phyloP scores from a whole-genome alignment of 768 basidiomycete genomes.

The Serendipita vermifera region DNA sequence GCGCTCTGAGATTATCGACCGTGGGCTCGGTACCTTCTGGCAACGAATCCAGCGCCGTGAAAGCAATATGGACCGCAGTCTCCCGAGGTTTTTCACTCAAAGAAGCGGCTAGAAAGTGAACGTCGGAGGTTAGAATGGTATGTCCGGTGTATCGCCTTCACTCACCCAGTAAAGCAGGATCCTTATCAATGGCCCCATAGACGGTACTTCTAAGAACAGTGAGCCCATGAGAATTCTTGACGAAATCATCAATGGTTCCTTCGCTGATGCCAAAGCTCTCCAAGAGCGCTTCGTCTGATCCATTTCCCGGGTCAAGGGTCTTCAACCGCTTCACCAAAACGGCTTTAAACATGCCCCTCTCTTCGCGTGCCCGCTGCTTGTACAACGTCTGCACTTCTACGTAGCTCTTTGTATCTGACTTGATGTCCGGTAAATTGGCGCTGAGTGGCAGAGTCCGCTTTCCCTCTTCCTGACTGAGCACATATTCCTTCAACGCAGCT shows the following conservation, averaged over 20 bases:
- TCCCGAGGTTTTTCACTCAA: slow-evolving; percentile 37
- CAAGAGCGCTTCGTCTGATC: slow-evolving; percentile 32
- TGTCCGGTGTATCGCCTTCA: slow-evolving; percentile 4
- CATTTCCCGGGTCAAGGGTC: slow-evolving; percentile 25
- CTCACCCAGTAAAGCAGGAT: slow-evolving; percentile 39
- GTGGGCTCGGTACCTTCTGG: slow-evolving; percentile 28
- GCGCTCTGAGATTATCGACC: slow-evolving; percentile 38
- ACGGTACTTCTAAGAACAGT: slow-evolving; percentile 48
- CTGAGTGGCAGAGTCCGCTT: slow-evolving; percentile 66
- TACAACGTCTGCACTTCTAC: slow-evolving; percentile 78
- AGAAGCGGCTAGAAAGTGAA: slow-evolving; percentile 36
- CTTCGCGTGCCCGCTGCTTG: slow-evolving; percentile 58
- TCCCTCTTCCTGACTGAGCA: slow-evolving; percentile 31
- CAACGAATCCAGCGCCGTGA: slow-evolving; percentile 43
- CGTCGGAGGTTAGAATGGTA: too few species aligned
- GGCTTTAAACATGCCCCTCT: slow-evolving; percentile 36
- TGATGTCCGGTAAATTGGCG: slow-evolving; percentile 89
- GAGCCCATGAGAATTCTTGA: slow-evolving; percentile 68
- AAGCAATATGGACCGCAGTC: slow-evolving; percentile 54
- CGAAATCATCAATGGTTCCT: slow-evolving; percentile 48
- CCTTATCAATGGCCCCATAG: slow-evolving; percentile 45
- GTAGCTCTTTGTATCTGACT: slow-evolving; percentile 72
- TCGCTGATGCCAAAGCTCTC: slow-evolving; percentile 10
- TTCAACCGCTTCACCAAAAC: slow-evolving; percentile 32
- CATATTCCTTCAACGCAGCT: slow-evolving; percentile 54